Percentiles rank a stretch among this genome's conserved stretches.
These are phyloP conservation scores for Sporothrix pseudoabietina DNA, from an alignment of 2,329 filamentous ascomycete genomes.

Conservation along the genomic window DNA sequence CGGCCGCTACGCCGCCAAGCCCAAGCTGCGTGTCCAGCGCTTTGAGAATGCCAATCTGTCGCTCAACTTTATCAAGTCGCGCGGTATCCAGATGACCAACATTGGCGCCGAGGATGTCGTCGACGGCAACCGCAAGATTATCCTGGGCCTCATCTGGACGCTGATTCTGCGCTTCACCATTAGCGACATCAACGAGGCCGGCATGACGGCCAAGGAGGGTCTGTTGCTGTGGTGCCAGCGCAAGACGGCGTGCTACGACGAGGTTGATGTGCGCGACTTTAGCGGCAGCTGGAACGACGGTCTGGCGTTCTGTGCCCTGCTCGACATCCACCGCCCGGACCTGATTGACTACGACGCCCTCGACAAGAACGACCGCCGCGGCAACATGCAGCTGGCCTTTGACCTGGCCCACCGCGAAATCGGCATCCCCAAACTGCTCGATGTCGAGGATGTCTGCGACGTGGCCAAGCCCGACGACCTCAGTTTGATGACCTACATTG, in stretches of 20 bases:
- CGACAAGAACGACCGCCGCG: constrained; percentile 90
- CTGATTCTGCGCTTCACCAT: constrained; percentile 98
- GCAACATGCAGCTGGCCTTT: constrained; percentile 98
- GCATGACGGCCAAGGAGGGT: constrained; percentile 95
- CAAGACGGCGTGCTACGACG: constrained; percentile 98
- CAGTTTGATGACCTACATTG: constrained; percentile 98
- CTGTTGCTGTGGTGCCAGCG: constrained; percentile 95
- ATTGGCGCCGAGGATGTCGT: constrained; percentile 98
- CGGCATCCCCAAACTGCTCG: constrained; percentile 90
- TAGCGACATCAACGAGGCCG: constrained; percentile 97
- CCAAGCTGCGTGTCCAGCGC: constrained; percentile 91
- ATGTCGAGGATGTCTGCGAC: constrained; percentile 97
- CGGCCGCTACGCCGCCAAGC: constrained; percentile 93
- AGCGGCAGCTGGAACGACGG: constrained; percentile 97
- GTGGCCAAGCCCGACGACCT: constrained; percentile 94
- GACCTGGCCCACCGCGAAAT: constrained; percentile 96
- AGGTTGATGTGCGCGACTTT: constrained; percentile 94
- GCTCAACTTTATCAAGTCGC: constrained; percentile 80
- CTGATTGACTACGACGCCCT: constrained; percentile 94
- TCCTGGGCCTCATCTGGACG: constrained; percentile 96
- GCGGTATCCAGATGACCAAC: constrained; percentile 96
- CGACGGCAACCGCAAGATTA: constrained; percentile 96
- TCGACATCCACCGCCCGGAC: constrained; percentile 96
- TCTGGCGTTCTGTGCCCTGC: constrained; percentile 89
- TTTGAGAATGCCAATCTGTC: constrained; percentile 98